Conservation (phyloP, 1,284 basidiomycete species). For the Leccinum solheimii region DNA sequence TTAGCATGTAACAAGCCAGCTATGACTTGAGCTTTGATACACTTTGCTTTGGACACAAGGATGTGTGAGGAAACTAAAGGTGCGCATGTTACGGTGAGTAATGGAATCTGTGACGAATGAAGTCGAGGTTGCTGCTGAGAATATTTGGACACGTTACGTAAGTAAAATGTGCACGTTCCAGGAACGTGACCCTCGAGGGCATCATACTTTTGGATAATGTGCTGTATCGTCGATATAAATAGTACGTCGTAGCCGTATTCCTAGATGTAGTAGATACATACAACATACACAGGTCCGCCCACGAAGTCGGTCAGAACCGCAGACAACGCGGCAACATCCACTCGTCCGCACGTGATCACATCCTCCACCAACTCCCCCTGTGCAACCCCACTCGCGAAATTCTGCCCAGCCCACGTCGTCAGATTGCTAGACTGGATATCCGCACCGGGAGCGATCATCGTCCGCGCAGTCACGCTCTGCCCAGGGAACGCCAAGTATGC, state of each 20-base stretch:
- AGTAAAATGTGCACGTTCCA: no score
- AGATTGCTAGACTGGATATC: slow-evolving; percentile 43
- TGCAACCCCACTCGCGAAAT: slow-evolving; percentile 42
- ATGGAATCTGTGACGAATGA: background rate
- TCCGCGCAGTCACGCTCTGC: slow-evolving; percentile 35
- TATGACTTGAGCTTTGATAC: background rate
- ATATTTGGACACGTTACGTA: no score
- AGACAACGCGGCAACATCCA: slow-evolving; percentile 45
- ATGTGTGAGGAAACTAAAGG: background rate
- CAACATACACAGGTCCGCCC: background rate
- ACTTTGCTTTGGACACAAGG: background rate
- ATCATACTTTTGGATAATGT: background rate
- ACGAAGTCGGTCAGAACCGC: slow-evolving; percentile 39
- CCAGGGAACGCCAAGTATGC: slow-evolving; percentile 34
- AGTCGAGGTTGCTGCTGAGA: background rate
- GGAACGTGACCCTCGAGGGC: background rate
- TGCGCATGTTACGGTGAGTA: background rate
- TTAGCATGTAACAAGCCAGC: background rate
- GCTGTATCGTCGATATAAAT: background rate
- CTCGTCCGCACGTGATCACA: slow-evolving; percentile 33
- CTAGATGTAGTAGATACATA: background rate
- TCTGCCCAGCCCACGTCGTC: slow-evolving; percentile 53
- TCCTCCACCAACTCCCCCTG: slow-evolving; percentile 42
- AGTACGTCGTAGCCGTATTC: background rate
- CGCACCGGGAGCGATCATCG: slow-evolving; percentile 46